Evolutionary conservation across 2,329 filamentous ascomycete genomes (phyloP).

Genomic region (Arachnomyces sp.): DNA sequence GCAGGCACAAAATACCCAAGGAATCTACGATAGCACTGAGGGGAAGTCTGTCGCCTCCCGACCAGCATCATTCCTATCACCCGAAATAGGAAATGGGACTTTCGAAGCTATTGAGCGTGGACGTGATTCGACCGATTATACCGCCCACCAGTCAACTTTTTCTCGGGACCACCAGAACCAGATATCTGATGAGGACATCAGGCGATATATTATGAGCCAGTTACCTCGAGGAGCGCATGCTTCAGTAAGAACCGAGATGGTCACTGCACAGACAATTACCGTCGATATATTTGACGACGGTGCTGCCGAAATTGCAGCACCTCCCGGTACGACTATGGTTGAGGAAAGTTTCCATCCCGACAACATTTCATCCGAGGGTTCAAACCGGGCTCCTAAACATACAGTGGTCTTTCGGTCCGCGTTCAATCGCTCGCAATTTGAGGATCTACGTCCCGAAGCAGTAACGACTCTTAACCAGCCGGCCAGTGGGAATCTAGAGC

Average conservation of each 20-base stretch:
- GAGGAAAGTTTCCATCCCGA: conserved; percentile 44
- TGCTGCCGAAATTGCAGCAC: conserved; percentile 35
- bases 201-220: conserved; percentile 41
- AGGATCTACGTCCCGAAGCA: conserved; percentile 24
- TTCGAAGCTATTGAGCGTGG: conserved; percentile 35
- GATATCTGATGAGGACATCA: conserved; percentile 39
- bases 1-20: conserved; percentile 22
- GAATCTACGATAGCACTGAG: conserved; percentile 37
- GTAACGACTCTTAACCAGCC: too few species aligned
- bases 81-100: conserved; percentile 24
- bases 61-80: conserved; percentile 45
- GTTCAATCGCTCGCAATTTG: conserved; percentile 33
- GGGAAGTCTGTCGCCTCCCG: conserved; percentile 40
- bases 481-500: too few species aligned
- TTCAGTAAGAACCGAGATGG: conserved; percentile 34
- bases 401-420: conserved; percentile 40
- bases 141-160: conserved; percentile 22
- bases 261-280: conserved; percentile 40
- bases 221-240: conserved; percentile 35
- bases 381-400: conserved; percentile 29
- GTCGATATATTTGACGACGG: conserved; percentile 40
- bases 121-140: conserved; percentile 15
- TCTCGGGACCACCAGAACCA: conserved; percentile 30
- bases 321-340: conserved; percentile 39
- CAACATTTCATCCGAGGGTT: conserved; percentile 37